Conservation (phyloP, 2,329 filamentous ascomycete genomes). For the Laburnicola sp. region DNA sequence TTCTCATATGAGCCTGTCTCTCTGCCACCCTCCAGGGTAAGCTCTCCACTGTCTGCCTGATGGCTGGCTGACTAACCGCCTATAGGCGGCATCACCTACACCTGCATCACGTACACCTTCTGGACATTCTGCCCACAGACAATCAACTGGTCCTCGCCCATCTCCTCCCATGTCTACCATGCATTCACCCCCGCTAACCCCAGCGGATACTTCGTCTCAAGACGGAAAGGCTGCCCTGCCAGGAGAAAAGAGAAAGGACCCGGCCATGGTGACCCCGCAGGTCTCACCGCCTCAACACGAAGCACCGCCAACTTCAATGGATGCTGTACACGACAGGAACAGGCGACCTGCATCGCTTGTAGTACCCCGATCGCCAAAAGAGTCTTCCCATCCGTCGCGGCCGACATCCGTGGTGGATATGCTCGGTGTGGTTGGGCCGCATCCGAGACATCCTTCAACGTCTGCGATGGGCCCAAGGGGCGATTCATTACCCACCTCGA, state of each 20-base stretch:
- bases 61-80: slow-evolving; percentile 27
- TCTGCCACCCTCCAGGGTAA: slow-evolving; percentile 78
- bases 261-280: slow-evolving; percentile 60
- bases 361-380: slow-evolving; percentile 34
- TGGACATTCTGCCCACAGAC: slow-evolving; percentile 57
- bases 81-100: slow-evolving; percentile 54
- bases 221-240: slow-evolving; percentile 50
- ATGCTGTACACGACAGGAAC: slow-evolving; percentile 28
- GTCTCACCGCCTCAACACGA: slow-evolving; percentile 60
- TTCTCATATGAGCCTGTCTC: slow-evolving; percentile 92
- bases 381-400: slow-evolving; percentile 41
- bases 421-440: slow-evolving; percentile 48
- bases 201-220: slow-evolving; percentile 70
- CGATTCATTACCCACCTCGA: slow-evolving; percentile 58
- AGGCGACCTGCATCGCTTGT: slow-evolving; percentile 26
- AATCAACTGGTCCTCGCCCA: slow-evolving; percentile 65
- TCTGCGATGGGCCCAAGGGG: slow-evolving; percentile 62
- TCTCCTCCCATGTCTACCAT: slow-evolving; percentile 71
- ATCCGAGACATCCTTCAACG: slow-evolving; percentile 54
- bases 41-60: slow-evolving; percentile 50
- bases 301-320: slow-evolving; percentile 54
- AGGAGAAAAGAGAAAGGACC: slow-evolving; percentile 44
- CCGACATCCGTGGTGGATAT: slow-evolving; percentile 51
- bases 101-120: slow-evolving; percentile 50
- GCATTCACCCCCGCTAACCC: slow-evolving; percentile 87